These are phyloP conservation scores for Tylopilus cervinicoccineus DNA, from an alignment of 768 basidiomycete genomes.

Conservation along the genomic window DNA sequence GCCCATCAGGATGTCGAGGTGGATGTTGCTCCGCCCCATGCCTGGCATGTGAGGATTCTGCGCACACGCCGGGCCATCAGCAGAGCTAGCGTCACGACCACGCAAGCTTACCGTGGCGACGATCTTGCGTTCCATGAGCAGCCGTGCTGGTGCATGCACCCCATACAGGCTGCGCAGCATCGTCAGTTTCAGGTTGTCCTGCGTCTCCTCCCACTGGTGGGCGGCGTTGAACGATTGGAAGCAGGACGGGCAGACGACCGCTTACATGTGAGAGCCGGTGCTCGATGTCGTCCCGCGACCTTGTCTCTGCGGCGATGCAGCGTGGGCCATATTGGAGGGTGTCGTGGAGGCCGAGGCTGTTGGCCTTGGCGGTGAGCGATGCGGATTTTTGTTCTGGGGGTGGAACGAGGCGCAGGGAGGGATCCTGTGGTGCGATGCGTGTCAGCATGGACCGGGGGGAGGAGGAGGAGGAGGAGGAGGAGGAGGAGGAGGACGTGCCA, in stretches of 20 bases:
- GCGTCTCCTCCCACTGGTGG: constrained; percentile 87
- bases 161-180: constrained; percentile 83
- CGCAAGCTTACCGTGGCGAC: constrained; percentile 55
- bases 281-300: constrained; percentile 57
- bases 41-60: constrained; percentile 68
- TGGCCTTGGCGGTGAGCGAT: constrained; percentile 63
- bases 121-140: constrained; percentile 92
- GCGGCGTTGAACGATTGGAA: neutral
- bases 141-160: constrained; percentile 82
- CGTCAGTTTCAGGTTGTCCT: constrained; percentile 81
- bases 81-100: neutral
- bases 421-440: constrained; percentile 26
- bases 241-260: neutral
- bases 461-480: too few species aligned
- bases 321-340: constrained; percentile 81
- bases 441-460: constrained; percentile 2
- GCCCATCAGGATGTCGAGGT: constrained; percentile 91
- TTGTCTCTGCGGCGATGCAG: constrained; percentile 72
- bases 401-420: constrained; percentile 66
- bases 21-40: constrained; percentile 68
- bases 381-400: constrained; percentile 50
- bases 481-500: constrained; percentile 24
- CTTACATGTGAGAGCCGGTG: constrained; percentile 75
- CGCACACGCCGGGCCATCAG: constrained; percentile 1
- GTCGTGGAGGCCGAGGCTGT: constrained; percentile 83